Conservation (phyloP, 352 stramenopile species). For the Thraustochytrium sp. region DNA sequence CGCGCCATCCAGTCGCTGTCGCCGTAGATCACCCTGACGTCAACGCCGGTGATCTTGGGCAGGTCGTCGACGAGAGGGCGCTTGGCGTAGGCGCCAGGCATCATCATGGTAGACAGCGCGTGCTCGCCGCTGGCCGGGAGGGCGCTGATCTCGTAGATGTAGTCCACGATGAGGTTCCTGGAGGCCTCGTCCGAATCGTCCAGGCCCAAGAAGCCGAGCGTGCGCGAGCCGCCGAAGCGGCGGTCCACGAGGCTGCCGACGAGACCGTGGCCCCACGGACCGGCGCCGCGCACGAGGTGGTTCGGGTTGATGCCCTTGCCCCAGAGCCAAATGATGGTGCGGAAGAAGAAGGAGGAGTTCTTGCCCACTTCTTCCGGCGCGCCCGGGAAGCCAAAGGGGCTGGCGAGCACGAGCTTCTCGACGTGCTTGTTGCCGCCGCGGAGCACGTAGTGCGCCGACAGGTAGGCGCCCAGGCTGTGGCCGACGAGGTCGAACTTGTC, state of each 20-base stretch:
- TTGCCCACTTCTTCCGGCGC: not conserved
- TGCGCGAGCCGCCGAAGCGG: slow-evolving; percentile 5
- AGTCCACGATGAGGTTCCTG: not conserved
- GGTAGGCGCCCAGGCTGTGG: slow-evolving; percentile 38
- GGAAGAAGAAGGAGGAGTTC: not conserved
- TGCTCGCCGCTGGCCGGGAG: slow-evolving; percentile 6
- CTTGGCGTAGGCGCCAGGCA: not conserved
- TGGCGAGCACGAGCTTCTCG: slow-evolving; percentile 9
- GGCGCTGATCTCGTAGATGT: slow-evolving; percentile 36
- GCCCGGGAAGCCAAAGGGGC: slow-evolving; percentile 1
- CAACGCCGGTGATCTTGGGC: not conserved
- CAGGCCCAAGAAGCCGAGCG: slow-evolving; percentile 13
- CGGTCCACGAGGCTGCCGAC: not conserved
- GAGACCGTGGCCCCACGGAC: not conserved
- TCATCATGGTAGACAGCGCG: not conserved
- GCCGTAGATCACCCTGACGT: slow-evolving; percentile 1
- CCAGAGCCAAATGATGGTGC: slow-evolving; percentile 16
- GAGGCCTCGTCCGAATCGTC: not conserved
- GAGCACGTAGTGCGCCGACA: slow-evolving; percentile 12
- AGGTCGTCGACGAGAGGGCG: not conserved
- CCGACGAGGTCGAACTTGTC: slow-evolving; percentile 19
- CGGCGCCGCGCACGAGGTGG: slow-evolving; percentile 6
- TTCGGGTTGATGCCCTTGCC: not conserved
- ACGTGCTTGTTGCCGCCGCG: not conserved
- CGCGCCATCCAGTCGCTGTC: slow-evolving; percentile 37